These are phyloP conservation scores for Ulmus americana DNA, from an alignment of 331 rosid species.

Conservation along the genomic window DNA sequence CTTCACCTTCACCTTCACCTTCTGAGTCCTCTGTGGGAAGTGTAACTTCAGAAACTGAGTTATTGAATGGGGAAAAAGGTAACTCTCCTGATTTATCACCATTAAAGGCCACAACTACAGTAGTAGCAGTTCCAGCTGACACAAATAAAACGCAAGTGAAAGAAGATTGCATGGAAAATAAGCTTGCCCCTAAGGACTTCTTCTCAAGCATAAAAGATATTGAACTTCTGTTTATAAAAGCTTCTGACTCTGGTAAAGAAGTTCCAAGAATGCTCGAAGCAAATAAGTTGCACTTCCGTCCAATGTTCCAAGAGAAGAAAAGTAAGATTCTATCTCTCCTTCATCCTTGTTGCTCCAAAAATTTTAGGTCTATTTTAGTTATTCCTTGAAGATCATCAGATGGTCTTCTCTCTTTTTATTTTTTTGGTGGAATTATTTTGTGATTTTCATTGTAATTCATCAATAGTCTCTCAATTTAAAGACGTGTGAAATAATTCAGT, in stretches of 20 bases:
- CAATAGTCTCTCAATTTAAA: not conserved
- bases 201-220: constrained; percentile 72
- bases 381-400: constrained; percentile 12
- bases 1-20: constrained; percentile 33
- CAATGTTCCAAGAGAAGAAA: constrained; percentile 56
- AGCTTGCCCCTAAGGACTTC: constrained; percentile 62
- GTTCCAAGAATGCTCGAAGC: constrained; percentile 99
- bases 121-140: constrained; percentile 38
- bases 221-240: constrained; percentile 62
- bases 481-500: constrained; percentile 6
- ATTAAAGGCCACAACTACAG: constrained; percentile 32
- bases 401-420: not conserved
- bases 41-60: constrained; percentile 47
- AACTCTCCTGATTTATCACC: constrained; percentile 52
- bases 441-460: constrained; percentile 4
- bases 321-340: constrained; percentile 44
- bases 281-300: constrained; percentile 83
- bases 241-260: constrained; percentile 82
- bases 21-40: constrained; percentile 34
- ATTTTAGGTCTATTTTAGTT: constrained; percentile 11
- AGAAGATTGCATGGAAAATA: constrained; percentile 50
- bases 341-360: constrained; percentile 3
- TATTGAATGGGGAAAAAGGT: constrained; percentile 40
- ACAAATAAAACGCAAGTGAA: constrained; percentile 32
- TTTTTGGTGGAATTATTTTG: constrained; percentile 4